phyloP scores from a whole-genome alignment of 2,329 filamentous ascomycete species.

The Alternaria sp. region DNA sequence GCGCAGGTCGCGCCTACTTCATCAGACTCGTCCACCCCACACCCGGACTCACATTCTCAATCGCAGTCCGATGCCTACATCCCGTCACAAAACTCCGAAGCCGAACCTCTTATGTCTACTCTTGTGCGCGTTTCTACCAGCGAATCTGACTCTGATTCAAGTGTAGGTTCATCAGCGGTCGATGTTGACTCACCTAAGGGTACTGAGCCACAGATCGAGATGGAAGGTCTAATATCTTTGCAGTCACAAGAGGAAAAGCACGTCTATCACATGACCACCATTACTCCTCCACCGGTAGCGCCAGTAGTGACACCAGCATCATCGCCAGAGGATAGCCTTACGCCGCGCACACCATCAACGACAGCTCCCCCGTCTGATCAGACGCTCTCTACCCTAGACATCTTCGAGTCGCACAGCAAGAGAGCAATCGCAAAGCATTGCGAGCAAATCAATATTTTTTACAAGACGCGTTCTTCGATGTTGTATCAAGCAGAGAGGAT shows the following conservation, averaged over 20 bases:
- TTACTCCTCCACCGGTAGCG: background rate
- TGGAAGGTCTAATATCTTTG: background rate
- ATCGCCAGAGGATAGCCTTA: background rate
- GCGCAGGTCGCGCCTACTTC: constrained; percentile 14
- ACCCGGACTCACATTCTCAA: background rate
- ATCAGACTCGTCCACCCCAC: background rate
- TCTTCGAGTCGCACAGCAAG: background rate
- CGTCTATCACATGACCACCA: background rate
- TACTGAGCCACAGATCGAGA: background rate
- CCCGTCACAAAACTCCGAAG: background rate
- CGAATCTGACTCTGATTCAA: background rate
- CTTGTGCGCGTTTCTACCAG: background rate
- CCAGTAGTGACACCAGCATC: background rate
- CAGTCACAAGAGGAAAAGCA: background rate
- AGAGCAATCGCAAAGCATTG: constrained; percentile 1
- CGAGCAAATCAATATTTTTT: constrained; percentile 11
- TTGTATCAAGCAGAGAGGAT: constrained; percentile 7
- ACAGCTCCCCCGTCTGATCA: background rate
- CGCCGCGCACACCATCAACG: background rate
- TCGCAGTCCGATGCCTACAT: background rate
- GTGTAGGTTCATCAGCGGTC: background rate
- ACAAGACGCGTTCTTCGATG: constrained; percentile 22
- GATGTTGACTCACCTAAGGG: background rate
- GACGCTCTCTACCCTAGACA: background rate
- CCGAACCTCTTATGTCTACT: background rate